Conservation (phyloP, 1,284 basidiomycete species). For the Heliocybe sulcata region DNA sequence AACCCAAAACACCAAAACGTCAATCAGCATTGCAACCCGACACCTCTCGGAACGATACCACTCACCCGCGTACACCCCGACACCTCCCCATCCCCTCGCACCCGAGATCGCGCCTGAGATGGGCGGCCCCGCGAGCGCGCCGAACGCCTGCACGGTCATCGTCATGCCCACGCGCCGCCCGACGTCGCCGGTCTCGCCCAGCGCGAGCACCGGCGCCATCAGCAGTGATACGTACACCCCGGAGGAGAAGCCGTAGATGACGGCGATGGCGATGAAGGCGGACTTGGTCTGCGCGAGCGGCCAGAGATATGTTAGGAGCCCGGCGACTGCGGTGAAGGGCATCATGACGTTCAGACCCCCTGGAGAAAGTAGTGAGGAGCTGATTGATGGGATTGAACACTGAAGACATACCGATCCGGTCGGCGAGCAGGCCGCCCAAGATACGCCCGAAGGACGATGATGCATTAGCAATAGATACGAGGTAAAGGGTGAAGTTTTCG, state of each 20-base stretch:
- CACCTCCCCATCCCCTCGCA: conserved; percentile 35
- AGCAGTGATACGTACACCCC: conserved; percentile 53
- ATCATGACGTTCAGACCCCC: conserved; percentile 51
- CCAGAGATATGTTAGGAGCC: conserved; percentile 50
- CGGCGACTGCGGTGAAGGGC: conserved; percentile 41
- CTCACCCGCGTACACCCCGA: conserved; percentile 57
- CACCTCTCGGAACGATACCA: background rate
- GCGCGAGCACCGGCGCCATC: conserved; percentile 44
- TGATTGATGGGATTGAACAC: background rate
- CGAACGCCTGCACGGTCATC: conserved; percentile 40
- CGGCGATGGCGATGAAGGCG: conserved; percentile 35
- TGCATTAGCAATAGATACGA: conserved; percentile 39
- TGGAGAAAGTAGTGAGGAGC: conserved; percentile 11
- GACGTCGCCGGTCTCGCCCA: conserved; percentile 54
- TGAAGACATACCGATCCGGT: conserved; percentile 24
- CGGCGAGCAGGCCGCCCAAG: conserved; percentile 29
- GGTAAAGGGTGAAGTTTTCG: conserved; percentile 32
- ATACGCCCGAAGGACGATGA: conserved; percentile 35
- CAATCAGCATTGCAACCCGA: background rate
- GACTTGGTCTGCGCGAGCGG: conserved; percentile 37
- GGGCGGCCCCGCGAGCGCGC: conserved; percentile 45
- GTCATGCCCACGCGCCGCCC: conserved; percentile 54
- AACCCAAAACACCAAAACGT: background rate
- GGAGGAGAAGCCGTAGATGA: conserved; percentile 46
- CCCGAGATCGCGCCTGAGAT: conserved; percentile 50